These are phyloP conservation scores for Forsythia viridissima DNA, from an alignment of 257 asterid genomes.

Conservation along the genomic window DNA sequence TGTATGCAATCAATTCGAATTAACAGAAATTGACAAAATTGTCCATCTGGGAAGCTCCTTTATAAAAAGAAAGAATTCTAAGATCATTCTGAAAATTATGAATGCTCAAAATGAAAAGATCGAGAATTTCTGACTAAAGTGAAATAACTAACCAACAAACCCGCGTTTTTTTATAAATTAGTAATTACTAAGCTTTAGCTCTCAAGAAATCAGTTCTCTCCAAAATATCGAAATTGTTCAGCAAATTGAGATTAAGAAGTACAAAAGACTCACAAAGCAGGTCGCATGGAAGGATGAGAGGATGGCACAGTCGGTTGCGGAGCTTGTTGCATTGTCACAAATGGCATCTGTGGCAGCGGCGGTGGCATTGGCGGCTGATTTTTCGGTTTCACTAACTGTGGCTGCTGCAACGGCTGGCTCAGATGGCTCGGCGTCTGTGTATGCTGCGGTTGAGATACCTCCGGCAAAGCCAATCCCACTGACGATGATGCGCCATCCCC, in stretches of 20 bases:
- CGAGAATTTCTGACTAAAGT: background rate
- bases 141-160: constrained; percentile 9
- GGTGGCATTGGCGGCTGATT: constrained; percentile 30
- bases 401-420: constrained; percentile 20
- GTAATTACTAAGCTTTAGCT: background rate
- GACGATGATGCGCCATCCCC: constrained; percentile 40
- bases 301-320: constrained; percentile 49
- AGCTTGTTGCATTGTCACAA: constrained; percentile 55
- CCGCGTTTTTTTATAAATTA: background rate
- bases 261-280: constrained; percentile 54
- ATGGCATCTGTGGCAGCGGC: constrained; percentile 45
- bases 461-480: constrained; percentile 29
- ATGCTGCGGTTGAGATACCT: constrained; percentile 37
- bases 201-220: constrained; percentile 14
- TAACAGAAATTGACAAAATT: background rate
- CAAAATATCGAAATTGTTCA: background rate
- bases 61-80: constrained; percentile 7
- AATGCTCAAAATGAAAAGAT: constrained; percentile 12
- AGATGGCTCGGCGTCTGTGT: constrained; percentile 38
- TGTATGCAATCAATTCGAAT: background rate
- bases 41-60: constrained; percentile 14
- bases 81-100: background rate
- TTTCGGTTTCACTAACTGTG: constrained; percentile 32
- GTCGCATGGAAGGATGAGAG: constrained; percentile 53
- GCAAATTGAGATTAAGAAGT: constrained; percentile 8